A percentile compares a stretch with the other conserved stretches of the same genome.
Conservation (phyloP, 306 rosid species). For the Purshia tridentata region DNA sequence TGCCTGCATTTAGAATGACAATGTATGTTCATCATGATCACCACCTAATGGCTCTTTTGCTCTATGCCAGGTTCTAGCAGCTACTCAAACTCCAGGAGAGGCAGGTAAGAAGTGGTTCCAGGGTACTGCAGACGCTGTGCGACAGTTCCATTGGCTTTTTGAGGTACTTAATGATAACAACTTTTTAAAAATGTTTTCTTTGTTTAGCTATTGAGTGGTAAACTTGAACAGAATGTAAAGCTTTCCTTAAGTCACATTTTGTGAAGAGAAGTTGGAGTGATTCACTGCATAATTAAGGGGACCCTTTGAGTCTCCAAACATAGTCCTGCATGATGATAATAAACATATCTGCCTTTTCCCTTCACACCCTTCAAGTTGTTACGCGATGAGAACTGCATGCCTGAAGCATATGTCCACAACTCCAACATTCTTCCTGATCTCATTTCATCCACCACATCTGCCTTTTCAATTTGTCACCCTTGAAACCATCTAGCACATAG, state of each 20-base stretch:
- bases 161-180: constrained; percentile 51
- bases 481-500: constrained; percentile 5
- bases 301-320: constrained; percentile 26
- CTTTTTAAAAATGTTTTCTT: neutral
- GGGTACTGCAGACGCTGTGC: constrained; percentile 97
- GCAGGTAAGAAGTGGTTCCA: constrained; percentile 86
- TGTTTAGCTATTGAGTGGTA: constrained; percentile 7
- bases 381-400: constrained; percentile 12
- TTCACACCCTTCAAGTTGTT: constrained; percentile 12
- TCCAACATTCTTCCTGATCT: constrained; percentile 19
- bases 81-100: constrained; percentile 95
- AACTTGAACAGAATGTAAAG: constrained; percentile 21
- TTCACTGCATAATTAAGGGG: constrained; percentile 24
- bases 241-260: constrained; percentile 15
- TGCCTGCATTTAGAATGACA: neutral
- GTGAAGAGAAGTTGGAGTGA: constrained; percentile 22
- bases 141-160: constrained; percentile 99
- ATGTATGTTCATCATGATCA: neutral
- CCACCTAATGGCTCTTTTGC: neutral
- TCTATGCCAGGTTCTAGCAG: constrained; percentile 77
- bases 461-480: neutral
- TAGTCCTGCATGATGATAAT: constrained; percentile 15
- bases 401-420: constrained; percentile 16
- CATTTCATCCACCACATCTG: neutral
- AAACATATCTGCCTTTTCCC: constrained; percentile 22